These are phyloP conservation scores for Thermomyces lanuginosus DNA, from an alignment of 2,329 filamentous ascomycete genomes.

Conservation along the genomic window DNA sequence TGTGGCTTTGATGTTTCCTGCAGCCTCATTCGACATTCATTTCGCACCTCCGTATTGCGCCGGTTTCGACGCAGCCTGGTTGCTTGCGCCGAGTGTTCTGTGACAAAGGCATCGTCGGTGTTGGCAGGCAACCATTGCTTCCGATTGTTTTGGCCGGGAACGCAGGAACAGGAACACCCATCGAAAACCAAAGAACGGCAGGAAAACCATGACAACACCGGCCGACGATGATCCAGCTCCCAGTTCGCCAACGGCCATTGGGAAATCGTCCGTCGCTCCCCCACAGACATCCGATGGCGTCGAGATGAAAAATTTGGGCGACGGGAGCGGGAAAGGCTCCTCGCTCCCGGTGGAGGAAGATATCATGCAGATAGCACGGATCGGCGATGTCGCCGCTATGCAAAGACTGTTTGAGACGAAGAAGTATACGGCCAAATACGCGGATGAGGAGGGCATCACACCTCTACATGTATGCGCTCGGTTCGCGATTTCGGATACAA, in stretches of 20 bases:
- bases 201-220: no score
- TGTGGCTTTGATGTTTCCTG: no score
- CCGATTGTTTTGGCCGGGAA: no score
- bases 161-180: no score
- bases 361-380: slow-evolving; percentile 84
- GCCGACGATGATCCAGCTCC: no score
- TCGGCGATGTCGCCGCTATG: slow-evolving; percentile 74
- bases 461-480: slow-evolving; percentile 57
- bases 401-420: slow-evolving; percentile 76
- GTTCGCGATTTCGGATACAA: neutral
- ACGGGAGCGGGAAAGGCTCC: slow-evolving; percentile 13
- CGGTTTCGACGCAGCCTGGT: no score
- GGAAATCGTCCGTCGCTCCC: slow-evolving; percentile 17
- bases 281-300: slow-evolving; percentile 21
- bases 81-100: no score
- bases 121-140: no score
- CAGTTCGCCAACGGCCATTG: slow-evolving; percentile 7
- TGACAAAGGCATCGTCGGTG: no score
- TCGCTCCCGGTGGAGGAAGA: slow-evolving; percentile 46
- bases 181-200: no score
- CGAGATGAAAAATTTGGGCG: slow-evolving; percentile 24
- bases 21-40: no score
- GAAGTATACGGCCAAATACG: slow-evolving; percentile 66
- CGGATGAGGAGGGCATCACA: slow-evolving; percentile 85
- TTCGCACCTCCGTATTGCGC: no score